Percentiles rank a stretch among this genome's conserved stretches.
Conservation (phyloP, 2,329 filamentous ascomycete genomes). For the Geoglossum cookeanum region DNA sequence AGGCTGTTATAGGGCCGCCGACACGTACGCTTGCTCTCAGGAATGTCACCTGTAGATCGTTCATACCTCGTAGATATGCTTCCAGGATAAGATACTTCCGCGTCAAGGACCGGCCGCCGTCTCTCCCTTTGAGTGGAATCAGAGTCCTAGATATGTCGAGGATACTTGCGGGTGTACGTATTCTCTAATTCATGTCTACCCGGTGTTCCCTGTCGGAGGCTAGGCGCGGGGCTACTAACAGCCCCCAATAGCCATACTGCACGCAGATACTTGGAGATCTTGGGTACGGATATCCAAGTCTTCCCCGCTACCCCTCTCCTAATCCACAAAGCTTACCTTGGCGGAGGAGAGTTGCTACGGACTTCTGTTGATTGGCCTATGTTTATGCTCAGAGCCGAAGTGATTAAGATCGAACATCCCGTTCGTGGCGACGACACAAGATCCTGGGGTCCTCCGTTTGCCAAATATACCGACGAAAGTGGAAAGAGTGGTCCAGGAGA, state of each 20-base stretch:
- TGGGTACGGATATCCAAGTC: constrained; percentile 41
- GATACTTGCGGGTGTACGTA: constrained; percentile 5
- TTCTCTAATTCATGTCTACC: not conserved
- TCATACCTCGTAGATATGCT: not conserved
- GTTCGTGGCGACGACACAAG: constrained; percentile 80
- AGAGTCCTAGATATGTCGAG: constrained; percentile 5
- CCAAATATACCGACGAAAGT: constrained; percentile 45
- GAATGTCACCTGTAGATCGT: not conserved
- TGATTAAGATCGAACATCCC: constrained; percentile 96
- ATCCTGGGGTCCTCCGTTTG: constrained; percentile 92
- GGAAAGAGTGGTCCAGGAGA: constrained; percentile 55
- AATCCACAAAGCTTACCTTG: not conserved
- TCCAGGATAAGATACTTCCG: too few relatives aligned
- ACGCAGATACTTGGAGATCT: constrained; percentile 93
- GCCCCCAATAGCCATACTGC: constrained; percentile 58
- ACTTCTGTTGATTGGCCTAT: constrained; percentile 9
- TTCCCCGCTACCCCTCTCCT: constrained; percentile 11
- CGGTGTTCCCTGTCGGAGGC: too few relatives aligned
- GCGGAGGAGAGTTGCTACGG: constrained; percentile 3
- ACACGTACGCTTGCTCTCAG: not conserved
- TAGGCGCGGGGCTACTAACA: not conserved
- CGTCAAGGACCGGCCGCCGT: too few relatives aligned
- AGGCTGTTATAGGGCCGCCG: not conserved
- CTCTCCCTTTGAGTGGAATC: constrained; percentile 3
- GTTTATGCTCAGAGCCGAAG: constrained; percentile 48